Percentiles rank a stretch among this genome's conserved stretches.
Evolutionary conservation across 2,329 filamentous ascomycete species (phyloP).

Genomic region (Fusarium dlaminii): DNA sequence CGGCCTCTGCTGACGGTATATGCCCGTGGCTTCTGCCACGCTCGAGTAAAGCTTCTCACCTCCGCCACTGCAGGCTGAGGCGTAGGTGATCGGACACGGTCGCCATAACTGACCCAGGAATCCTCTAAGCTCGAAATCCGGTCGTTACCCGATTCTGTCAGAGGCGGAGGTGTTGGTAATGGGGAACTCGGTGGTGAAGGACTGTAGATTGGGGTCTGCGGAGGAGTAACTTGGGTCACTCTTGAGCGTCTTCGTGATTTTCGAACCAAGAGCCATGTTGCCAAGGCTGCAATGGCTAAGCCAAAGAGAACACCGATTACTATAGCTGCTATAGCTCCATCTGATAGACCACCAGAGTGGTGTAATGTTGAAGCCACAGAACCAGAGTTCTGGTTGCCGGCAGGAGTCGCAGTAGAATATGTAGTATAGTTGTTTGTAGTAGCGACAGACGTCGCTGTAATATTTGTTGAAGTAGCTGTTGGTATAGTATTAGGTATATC

Average conservation of each 20-base stretch:
- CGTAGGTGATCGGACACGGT: constrained; percentile 36
- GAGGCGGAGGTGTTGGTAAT: not conserved
- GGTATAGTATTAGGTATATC: not conserved
- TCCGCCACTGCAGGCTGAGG: constrained; percentile 41
- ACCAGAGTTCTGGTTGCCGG: not conserved
- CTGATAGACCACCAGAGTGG: constrained; percentile 1
- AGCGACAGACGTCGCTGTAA: not conserved
- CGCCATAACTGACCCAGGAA: constrained; percentile 30
- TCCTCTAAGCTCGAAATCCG: constrained; percentile 3
- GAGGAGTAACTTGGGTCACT: not conserved
- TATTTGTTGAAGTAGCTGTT: not conserved
- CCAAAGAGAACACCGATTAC: constrained; percentile 21
- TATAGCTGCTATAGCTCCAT: constrained; percentile 33
- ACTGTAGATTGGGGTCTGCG: not conserved
- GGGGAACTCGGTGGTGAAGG: not conserved
- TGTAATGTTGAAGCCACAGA: not conserved
- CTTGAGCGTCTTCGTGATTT: constrained; percentile 4
- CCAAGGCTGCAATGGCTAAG: not conserved
- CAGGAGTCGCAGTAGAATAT: not conserved
- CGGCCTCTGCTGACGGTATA: constrained; percentile 29
- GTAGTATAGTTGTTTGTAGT: constrained; percentile 1
- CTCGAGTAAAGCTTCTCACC: constrained; percentile 34
- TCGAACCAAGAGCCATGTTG: constrained; percentile 22
- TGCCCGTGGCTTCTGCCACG: constrained; percentile 37
- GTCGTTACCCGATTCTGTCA: constrained; percentile 13